These are phyloP conservation scores for Cyclotella sp. DNA, from an alignment of 108 stramenopile species.

Conservation along the genomic window DNA sequence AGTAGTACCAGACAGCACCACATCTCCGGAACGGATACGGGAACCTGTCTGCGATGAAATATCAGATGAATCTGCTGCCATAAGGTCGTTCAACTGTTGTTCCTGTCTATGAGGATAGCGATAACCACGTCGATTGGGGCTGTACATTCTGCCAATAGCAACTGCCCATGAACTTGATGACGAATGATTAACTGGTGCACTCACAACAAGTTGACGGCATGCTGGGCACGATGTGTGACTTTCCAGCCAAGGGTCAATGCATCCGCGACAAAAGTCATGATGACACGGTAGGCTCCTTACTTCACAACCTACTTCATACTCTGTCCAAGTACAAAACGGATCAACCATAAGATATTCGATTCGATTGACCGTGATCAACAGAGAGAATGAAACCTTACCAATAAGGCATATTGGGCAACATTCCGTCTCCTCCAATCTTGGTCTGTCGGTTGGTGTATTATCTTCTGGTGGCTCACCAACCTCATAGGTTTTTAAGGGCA, in stretches of 20 bases:
- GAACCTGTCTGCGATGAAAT: background rate
- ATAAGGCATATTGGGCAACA: conserved; percentile 69
- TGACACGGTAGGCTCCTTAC: conserved; percentile 61
- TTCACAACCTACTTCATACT: conserved; percentile 63
- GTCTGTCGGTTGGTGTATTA: conserved; percentile 7
- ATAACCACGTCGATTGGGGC: background rate
- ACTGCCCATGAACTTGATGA: background rate
- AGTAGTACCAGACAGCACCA: background rate
- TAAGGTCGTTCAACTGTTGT: background rate
- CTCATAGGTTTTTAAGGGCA: conserved; percentile 50
- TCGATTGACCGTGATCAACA: background rate
- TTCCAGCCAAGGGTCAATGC: conserved; percentile 57
- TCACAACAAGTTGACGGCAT: conserved; percentile 30
- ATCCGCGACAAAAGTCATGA: conserved; percentile 60
- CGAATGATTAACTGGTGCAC: background rate
- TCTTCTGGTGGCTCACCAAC: conserved; percentile 1
- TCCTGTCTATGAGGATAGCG: background rate
- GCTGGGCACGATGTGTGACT: conserved; percentile 41
- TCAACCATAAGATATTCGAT: background rate
- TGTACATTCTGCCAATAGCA: background rate
- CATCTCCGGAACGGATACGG: background rate
- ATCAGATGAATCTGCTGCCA: background rate
- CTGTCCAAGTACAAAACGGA: background rate
- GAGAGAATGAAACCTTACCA: conserved; percentile 11
- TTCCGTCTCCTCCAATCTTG: conserved; percentile 32